These are phyloP conservation scores for Pseudisothecium myosuroides DNA, from an alignment of 225 moss, liverwort and hornwort genomes.

Conservation along the genomic window DNA sequence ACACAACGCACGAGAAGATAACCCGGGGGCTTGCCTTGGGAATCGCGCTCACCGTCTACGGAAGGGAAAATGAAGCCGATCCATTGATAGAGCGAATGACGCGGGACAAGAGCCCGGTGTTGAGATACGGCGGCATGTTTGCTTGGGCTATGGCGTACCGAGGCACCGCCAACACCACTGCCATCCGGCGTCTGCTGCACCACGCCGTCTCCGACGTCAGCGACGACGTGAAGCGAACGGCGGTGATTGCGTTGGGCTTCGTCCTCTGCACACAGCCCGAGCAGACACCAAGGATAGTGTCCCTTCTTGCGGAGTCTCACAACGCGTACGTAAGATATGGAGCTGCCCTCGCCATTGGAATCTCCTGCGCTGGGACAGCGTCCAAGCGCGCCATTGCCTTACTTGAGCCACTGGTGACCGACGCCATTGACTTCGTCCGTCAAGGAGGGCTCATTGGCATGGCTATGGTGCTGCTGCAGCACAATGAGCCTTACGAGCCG, in stretches of 20 bases:
- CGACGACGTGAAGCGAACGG: conserved; percentile 50
- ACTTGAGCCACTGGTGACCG: conserved; percentile 68
- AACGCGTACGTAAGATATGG: conserved; percentile 52
- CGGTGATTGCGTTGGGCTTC: conserved; percentile 50
- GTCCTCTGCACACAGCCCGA: conserved; percentile 55
- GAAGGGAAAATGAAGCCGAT: conserved; percentile 85
- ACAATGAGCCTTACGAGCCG: conserved; percentile 54
- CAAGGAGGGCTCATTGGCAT: conserved; percentile 88
- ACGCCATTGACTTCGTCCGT: conserved; percentile 79
- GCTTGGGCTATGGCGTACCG: conserved; percentile 54
- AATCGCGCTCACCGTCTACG: conserved; percentile 78
- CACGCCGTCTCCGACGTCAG: conserved; percentile 41
- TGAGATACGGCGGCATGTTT: conserved; percentile 56
- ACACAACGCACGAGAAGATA: conserved; percentile 85
- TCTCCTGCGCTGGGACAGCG: conserved; percentile 89
- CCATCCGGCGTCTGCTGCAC: conserved; percentile 45
- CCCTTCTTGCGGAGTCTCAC: conserved; percentile 49
- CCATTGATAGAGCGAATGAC: conserved; percentile 79
- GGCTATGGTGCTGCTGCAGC: conserved; percentile 96
- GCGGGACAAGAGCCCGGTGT: conserved; percentile 33
- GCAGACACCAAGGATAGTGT: conserved; percentile 48
- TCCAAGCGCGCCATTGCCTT: conserved; percentile 74
- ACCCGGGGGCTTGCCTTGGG: conserved; percentile 75
- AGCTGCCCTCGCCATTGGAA: conserved; percentile 83
- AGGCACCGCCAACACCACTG: conserved; percentile 54